phyloP scores from a whole-genome alignment of 129 eudicot species.

The Dittrichia graveolens region DNA sequence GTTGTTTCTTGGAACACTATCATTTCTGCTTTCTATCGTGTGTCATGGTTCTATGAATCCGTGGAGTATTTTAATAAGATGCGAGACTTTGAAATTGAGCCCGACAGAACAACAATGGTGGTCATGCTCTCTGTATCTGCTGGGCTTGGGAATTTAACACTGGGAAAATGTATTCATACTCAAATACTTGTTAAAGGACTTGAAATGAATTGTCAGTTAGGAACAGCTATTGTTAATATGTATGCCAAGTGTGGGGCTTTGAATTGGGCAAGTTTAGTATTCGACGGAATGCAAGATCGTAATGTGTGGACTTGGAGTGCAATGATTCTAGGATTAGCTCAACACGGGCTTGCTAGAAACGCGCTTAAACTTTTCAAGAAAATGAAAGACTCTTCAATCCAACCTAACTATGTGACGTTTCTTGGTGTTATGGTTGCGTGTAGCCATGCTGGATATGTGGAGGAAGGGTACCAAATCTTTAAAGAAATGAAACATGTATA shows the following conservation, averaged over 20 bases:
- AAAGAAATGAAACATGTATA: conserved; percentile 55
- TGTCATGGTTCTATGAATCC: conserved; percentile 42
- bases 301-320: conserved; percentile 85
- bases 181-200: conserved; percentile 49
- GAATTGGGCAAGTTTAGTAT: conserved; percentile 49
- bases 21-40: conserved; percentile 46
- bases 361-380: conserved; percentile 50
- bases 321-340: conserved; percentile 76
- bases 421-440: conserved; percentile 79
- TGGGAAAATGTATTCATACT: conserved; percentile 66
- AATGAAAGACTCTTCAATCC: conserved; percentile 41
- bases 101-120: conserved; percentile 66
- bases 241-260: conserved; percentile 67
- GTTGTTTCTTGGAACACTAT: conserved; percentile 81
- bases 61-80: conserved; percentile 47
- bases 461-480: conserved; percentile 52
- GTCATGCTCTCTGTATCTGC: conserved; percentile 63
- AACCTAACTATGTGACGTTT: conserved; percentile 72
- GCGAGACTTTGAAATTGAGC: conserved; percentile 42
- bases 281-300: conserved; percentile 34
- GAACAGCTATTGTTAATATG: conserved; percentile 76
- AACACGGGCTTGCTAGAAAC: conserved; percentile 52
- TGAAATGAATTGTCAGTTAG: conserved; percentile 47
- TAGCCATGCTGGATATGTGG: conserved; percentile 71
- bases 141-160: conserved; percentile 56